These are phyloP conservation scores for Aspergillus sp. DNA, from an alignment of 2,329 filamentous ascomycete species.

Conservation along the genomic window DNA sequence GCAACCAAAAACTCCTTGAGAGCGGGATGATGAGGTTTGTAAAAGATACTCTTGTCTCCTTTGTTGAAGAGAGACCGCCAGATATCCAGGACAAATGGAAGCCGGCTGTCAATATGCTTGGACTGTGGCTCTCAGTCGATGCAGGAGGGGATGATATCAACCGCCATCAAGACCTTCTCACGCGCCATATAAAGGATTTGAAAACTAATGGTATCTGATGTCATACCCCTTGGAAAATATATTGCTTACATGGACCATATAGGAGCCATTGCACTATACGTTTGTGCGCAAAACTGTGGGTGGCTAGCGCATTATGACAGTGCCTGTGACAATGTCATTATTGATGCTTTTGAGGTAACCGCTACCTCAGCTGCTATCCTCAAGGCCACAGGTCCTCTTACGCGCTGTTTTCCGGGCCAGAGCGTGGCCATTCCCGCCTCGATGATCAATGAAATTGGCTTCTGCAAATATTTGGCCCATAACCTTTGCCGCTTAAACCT, in stretches of 20 bases:
- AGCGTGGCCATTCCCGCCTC: slow-evolving; percentile 32
- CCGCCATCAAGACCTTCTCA: background rate
- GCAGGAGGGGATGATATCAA: background rate
- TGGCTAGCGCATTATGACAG: slow-evolving; percentile 35
- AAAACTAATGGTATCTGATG: background rate
- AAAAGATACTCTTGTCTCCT: background rate
- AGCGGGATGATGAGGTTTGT: background rate
- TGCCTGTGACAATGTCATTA: slow-evolving; percentile 20
- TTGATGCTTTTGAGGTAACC: slow-evolving; percentile 50
- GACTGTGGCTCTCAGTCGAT: background rate
- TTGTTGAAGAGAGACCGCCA: background rate
- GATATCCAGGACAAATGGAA: background rate
- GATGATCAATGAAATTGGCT: slow-evolving; percentile 20
- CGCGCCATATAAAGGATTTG: background rate
- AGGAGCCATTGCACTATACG: slow-evolving; percentile 37
- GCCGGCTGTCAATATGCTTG: background rate
- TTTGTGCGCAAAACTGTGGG: slow-evolving; percentile 48
- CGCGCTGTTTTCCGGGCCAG: slow-evolving; percentile 46
- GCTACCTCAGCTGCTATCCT: slow-evolving; percentile 39
- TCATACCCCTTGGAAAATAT: background rate
- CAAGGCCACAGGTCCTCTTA: slow-evolving; percentile 36
- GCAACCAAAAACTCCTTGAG: background rate
- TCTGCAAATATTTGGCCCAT: slow-evolving; percentile 28
- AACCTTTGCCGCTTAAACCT: slow-evolving; percentile 34
- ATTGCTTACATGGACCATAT: background rate